Evolutionary conservation across 768 basidiomycete species (phyloP), one percentile per base, ranked within the genome.

Genomic region (button mushroom (Agaricus bisporus)): DNA sequence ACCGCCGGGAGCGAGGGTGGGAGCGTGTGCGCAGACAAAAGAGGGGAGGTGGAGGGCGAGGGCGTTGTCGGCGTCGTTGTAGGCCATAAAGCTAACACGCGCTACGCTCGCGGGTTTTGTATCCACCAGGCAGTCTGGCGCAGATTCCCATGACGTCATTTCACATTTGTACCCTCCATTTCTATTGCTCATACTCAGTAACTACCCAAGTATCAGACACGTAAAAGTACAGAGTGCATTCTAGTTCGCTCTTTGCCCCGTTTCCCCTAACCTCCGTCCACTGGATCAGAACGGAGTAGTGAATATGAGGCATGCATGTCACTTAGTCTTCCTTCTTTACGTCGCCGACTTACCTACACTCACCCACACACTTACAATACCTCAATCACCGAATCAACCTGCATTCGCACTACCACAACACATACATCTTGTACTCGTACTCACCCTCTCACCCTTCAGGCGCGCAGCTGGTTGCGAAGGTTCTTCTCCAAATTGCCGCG

Each of bases 401-500:
- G 41, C 49, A 35, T 47, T 51, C 28, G 35, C 42, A 36, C 46
- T 47, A 46, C 49, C 26, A 14, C 37, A 26, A 14, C 37, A 26
- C 42, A 42, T 18, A 51, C 10, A 44, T 46, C 46, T 48, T 39
- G 37, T 37, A 20, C 15, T n/a, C 14, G n/a, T 18, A 32, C 26
- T 17, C n/a, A 46, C 56, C 49, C 55, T 39, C 58, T 49, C 55
- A 59, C 17, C 49, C 54, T 55, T 74, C 73, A 91, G 52, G 88
- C 91, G 65, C 78, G 81, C 59, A 91, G 82, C 68, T 90, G 91
- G 59, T 81, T 85, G 57, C 86, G 83, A 51, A 97, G 77, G 79
- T 97, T 95, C 66, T 77, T 61, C 75, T 92, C 87, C 56, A 95
- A 78, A 50, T 82, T 80, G 57, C 94, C 94, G 77, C 85, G 89